Evolutionary conservation across 352 stramenopile genomes (phyloP), one percentile per base, ranked within the genome.

Genomic region (Globisporangium nagaii): DNA sequence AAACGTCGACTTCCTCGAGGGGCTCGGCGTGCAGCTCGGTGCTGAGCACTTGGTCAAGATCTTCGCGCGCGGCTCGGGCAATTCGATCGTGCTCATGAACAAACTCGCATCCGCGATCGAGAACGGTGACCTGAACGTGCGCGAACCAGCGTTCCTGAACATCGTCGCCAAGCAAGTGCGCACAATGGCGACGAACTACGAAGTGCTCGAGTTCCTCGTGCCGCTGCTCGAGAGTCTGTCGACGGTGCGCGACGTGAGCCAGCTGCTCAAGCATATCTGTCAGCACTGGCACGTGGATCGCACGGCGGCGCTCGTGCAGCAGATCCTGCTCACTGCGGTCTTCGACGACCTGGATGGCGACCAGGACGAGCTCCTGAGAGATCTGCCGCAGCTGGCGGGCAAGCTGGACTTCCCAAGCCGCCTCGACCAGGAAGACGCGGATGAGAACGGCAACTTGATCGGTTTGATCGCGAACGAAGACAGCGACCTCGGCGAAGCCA

Each of bases 341-440:
- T 90, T 93, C 56, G 82, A 95, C 45, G 84, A 95, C 40, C 53
- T 95, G 3, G 82, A 95, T n/a, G 84, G 82, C 36, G 79, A 87
- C 42, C 79, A 86, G 34, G 79, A 91, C 44, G 84, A 88, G 13
- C 79, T 91, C 19, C 56, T 90, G 32, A 46, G 70, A 15, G 75
- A 82, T 36, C 62, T 91, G 45, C 80, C 82, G 19, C 56, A 75
- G 24, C 69, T 90, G 40, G 59, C 58, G 55, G 78, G 65, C 8
- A 62, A 73, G 51, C 53, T 95, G 15, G 84, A 95, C 50, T 93
- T 95, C 37, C 84, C 84, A 0, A 92, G 71, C 36, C 74, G 84
- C 49, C 72, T 90, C 39, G 74, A 89, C 55, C 66, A 89, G 30
- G 84, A 90, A 70, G 84, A 93, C 32, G 75, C 82, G 0, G 80